Base-by-base conservation (phyloP, 352 stramenopile species). In the Phytophthora agathidicida region DNA sequence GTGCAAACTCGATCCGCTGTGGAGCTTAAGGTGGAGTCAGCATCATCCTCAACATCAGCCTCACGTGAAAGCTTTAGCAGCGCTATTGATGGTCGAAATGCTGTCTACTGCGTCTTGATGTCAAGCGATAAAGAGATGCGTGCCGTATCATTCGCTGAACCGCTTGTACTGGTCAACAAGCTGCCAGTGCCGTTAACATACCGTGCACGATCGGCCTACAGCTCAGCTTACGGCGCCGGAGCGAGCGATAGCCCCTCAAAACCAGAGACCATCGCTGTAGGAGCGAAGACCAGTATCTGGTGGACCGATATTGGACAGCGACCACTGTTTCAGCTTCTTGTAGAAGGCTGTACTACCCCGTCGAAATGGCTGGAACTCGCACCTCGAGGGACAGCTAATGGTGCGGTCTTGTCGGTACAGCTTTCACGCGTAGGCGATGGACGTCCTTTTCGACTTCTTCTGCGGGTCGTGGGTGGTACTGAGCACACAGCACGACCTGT, bases 101-200 rank as follows among this genome's bases (percentile, higher is more conserved):
- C 83, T 3, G 71, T 90, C 23, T 93, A 93, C 42, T 88, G 75
- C 24, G 83, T 91, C 9, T 68, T 68, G 0, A 78, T 92, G 60
- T 64, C 71, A 9, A 63, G 83, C n/a, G 77, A 89, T 23, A 82
- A 89, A 37, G 87, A 86, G 30, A 54, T 93, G 22, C 79, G 83
- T 1, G 65, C 83, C 16, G 77, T 94, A 16, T 70, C 70, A 9
- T 65, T 94, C 28, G 75, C 70, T 3, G 82, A 94, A 42, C 83
- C 86, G 7, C 76, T 93, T 36, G 72, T 85, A n/a, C 41, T 94
- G 5, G 65, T 92, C 3, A 94, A 94, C 42, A 94, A 94, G 50
- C 71, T 93, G 1, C 83, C 86, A 3, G 76, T 92, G 9, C 60
- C 72, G n/a, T 14, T 94, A 11, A 69, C 68, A 19, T 94, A 76